Conservation (phyloP, 495 filamentous ascomycete genomes). For the Platismatia glauca region DNA sequence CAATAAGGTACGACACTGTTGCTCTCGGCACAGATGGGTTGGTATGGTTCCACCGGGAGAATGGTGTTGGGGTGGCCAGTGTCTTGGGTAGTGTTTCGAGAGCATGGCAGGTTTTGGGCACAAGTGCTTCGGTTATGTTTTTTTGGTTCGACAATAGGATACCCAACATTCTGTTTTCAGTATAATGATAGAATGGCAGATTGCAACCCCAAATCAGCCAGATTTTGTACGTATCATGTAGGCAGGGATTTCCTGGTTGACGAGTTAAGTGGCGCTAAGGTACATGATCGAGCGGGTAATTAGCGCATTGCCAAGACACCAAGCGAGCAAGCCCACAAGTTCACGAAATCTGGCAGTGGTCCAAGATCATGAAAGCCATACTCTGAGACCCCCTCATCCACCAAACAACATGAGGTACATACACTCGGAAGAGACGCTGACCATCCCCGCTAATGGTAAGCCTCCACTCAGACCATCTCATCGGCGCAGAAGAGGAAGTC, state of each 20-base stretch:
- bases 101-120: neutral
- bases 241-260: too few species aligned
- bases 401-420: conserved; percentile 90
- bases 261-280: too few species aligned
- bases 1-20: neutral
- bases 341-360: neutral
- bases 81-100: neutral
- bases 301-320: conserved; percentile 5
- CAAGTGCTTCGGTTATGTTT: neutral
- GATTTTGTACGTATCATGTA: too few species aligned
- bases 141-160: conserved; percentile 7
- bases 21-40: neutral
- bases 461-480: conserved; percentile 26
- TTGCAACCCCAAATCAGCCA: neutral
- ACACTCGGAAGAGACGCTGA: conserved; percentile 88
- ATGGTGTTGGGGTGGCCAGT: neutral
- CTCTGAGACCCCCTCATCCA: neutral
- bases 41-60: conserved; percentile 1
- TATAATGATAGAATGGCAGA: neutral
- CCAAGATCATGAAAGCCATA: conserved; percentile 3
- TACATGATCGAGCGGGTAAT: neutral
- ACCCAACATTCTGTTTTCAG: neutral
- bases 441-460: conserved; percentile 94
- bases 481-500: neutral
- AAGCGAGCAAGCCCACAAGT: conserved; percentile 13